Evolutionary conservation across 2,329 filamentous ascomycete species (phyloP), one percentile per base, ranked within the genome.

Genomic region (Hypoxylon sp.): DNA sequence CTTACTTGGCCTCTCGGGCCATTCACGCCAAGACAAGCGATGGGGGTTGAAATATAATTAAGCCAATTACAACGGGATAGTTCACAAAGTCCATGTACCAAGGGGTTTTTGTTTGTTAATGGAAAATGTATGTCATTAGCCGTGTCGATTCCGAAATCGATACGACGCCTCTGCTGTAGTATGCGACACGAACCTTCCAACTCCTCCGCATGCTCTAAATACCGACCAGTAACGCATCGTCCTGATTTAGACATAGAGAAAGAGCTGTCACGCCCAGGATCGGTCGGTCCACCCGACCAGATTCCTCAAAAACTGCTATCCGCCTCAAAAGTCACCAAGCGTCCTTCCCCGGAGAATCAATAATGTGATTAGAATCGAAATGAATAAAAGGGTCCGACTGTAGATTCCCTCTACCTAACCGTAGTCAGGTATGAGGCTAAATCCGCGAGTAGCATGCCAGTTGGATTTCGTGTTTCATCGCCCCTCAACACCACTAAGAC

Each of bases 201-300:
- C 68, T 68, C 67, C 62, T 69, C 65, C 70, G 65, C 66, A 69
- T 47, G 60, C 64, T 73, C 61, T 67, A 65, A 65, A 65, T 66
- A 72, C 61, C 57, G 47, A 47, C 31, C 60, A 35, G 37, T 44
- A 71, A 69, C 58, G 53, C 65, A 42, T 52, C 42, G 60, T 60
- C 65, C 63, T 39, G 51, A 72, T 61, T 62, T 67, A 56, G 65
- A 75, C 72, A 75, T 55, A 74, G 52, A 64, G 68, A 71, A 74
- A 66, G 67, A 58, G 65, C 62, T 67, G 68, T 69, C 61, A 55
- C 61, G 71, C 67, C 52, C 67, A 47, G 55, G 53, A 60, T 46
- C 51, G 54, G 42, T 52, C 21, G 59, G 59, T 50, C 39, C 46
- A 62, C 37, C 58, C 52, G 59, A 68, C 65, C 55, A 64, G 58